phyloP scores from a whole-genome alignment of 139 green algal genomes.

The Chlorella sp. region DNA sequence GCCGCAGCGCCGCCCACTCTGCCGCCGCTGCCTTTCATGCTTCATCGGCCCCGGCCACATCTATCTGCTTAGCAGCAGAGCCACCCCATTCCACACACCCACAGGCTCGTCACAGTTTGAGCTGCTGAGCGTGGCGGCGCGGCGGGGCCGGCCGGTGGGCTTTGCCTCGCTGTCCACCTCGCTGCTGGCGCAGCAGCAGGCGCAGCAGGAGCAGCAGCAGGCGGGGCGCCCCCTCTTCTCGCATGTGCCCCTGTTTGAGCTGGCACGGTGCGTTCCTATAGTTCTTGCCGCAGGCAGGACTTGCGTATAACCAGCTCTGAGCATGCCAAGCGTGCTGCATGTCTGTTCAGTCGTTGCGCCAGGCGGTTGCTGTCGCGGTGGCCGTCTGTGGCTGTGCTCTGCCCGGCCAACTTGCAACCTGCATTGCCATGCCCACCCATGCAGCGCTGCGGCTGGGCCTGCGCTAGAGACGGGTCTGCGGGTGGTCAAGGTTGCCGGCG shows the following conservation, averaged over 20 bases:
- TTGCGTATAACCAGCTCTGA: not conserved
- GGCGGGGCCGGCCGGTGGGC: not conserved
- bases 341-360: not conserved
- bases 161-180: constrained; percentile 30
- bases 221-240: not conserved
- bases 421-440: too few species aligned
- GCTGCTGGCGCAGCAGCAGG: constrained; percentile 8
- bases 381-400: not conserved
- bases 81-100: too few species aligned
- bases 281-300: not conserved
- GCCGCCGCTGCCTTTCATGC: not conserved
- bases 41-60: too few species aligned
- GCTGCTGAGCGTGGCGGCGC: not conserved
- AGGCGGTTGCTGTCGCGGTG: too few species aligned
- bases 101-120: not conserved
- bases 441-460: not conserved
- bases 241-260: constrained; percentile 40
- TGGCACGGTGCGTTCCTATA: constrained; percentile 10
- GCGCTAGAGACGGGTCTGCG: constrained; percentile 38
- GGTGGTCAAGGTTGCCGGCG: constrained; percentile 52
- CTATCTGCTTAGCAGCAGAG: not conserved
- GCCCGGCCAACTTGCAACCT: not conserved
- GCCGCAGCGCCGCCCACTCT: too few species aligned
- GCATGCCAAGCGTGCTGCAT: not conserved
- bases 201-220: not conserved